Evolutionary conservation across 2,329 filamentous ascomycete species (phyloP).

Genomic region (Keithomyces neogunnii): DNA sequence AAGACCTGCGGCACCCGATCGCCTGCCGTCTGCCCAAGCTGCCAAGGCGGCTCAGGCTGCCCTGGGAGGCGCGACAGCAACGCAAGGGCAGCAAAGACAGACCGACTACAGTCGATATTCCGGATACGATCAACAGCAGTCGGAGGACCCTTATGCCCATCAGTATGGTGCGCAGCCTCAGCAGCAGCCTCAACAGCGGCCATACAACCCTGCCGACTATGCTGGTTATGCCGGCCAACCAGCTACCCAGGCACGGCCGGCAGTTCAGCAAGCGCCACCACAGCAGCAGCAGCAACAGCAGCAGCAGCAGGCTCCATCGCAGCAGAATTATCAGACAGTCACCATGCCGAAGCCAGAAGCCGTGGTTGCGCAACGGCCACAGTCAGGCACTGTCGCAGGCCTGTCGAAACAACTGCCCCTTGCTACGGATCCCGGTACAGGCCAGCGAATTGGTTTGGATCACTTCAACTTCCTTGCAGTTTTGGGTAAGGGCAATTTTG

Average conservation of each 20-base stretch:
- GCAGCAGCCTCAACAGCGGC: constrained; percentile 38
- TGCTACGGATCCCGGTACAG: constrained; percentile 64
- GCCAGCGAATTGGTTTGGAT: constrained; percentile 83
- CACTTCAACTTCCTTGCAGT: constrained; percentile 99
- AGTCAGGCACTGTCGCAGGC: constrained; percentile 19
- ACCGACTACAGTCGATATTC: constrained; percentile 26
- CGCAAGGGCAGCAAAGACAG: constrained; percentile 24
- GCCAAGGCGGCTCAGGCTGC: constrained; percentile 51
- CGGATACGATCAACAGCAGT: constrained; percentile 23
- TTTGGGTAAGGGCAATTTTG: constrained; percentile 97
- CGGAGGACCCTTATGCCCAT: constrained; percentile 27
- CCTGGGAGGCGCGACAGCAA: constrained; percentile 40
- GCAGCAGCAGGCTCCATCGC: constrained; percentile 17
- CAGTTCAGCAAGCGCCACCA: constrained; percentile 18
- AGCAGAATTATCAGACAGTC: constrained; percentile 25
- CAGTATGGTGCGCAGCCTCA: constrained; percentile 24
- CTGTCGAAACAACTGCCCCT: constrained; percentile 56
- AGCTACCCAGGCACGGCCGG: constrained; percentile 21
- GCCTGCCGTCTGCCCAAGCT: constrained; percentile 44
- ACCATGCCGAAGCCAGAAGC: constrained; percentile 31
- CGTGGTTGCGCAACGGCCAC: constrained; percentile 22
- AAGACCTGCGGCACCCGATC: constrained; percentile 42
- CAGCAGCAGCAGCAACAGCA: constrained; percentile 19
- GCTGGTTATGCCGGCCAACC: constrained; percentile 38
- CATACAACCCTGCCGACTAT: constrained; percentile 74